phyloP scores from a whole-genome alignment of 257 asterid genomes.

The Voacanga thouarsii region DNA sequence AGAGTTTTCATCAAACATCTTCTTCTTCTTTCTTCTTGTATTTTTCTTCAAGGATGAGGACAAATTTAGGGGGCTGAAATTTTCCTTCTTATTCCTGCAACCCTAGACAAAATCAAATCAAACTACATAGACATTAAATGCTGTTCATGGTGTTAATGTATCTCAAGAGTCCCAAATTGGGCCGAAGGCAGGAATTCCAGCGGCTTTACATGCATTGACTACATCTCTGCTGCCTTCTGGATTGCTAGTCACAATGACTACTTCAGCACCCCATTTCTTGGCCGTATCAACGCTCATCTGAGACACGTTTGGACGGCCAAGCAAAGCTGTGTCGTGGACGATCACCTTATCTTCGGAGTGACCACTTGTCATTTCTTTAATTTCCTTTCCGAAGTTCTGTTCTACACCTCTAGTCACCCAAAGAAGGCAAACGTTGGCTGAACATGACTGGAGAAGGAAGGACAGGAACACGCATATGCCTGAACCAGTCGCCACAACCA shows the following conservation, averaged over 20 bases:
- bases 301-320: slow-evolving; percentile 64
- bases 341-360: slow-evolving; percentile 49
- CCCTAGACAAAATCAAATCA: too few relatives aligned
- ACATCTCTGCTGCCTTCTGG: slow-evolving; percentile 72
- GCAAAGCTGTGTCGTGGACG: slow-evolving; percentile 58
- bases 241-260: slow-evolving; percentile 68
- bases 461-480: slow-evolving; percentile 72
- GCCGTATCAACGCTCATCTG: slow-evolving; percentile 54
- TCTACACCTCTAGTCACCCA: slow-evolving; percentile 79
- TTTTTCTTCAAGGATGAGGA: too few relatives aligned
- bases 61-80: too few relatives aligned
- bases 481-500: slow-evolving; percentile 73
- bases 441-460: slow-evolving; percentile 56
- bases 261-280: slow-evolving; percentile 51
- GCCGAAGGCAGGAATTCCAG: slow-evolving; percentile 66
- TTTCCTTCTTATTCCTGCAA: too few relatives aligned
- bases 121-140: too few relatives aligned
- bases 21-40: too few relatives aligned
- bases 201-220: slow-evolving; percentile 51
- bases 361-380: slow-evolving; percentile 49
- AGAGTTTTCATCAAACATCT: too few relatives aligned
- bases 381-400: slow-evolving; percentile 56
- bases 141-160: not conserved
- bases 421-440: slow-evolving; percentile 50
- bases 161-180: slow-evolving; percentile 75